phyloP scores from a whole-genome alignment of 2,329 filamentous ascomycete genomes.

The Torrubiella hemipterigena region DNA sequence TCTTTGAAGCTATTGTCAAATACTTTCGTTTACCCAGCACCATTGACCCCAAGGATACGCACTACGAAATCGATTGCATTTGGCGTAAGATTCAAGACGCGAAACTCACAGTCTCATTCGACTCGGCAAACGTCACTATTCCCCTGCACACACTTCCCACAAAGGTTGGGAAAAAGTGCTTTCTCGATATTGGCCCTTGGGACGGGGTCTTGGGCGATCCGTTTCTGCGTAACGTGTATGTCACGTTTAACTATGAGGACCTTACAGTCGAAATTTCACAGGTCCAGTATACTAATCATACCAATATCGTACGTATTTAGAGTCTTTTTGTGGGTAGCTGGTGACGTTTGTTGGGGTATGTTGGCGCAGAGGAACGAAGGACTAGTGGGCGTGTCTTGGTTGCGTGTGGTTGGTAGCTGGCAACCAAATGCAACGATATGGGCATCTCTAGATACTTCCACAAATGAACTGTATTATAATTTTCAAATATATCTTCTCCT shows the following conservation, averaged over 20 bases:
- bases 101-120: conserved; percentile 3
- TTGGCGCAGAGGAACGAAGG: no score
- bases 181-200: conserved; percentile 1
- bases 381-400: no score
- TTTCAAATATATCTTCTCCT: no score
- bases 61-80: conserved; percentile 7
- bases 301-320: conserved; percentile 8
- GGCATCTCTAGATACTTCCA: no score
- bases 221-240: conserved; percentile 6
- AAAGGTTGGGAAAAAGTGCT: conserved; percentile 4
- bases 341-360: no score
- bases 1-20: conserved; percentile 4
- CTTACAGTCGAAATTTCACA: conserved; percentile 7
- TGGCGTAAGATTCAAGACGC: conserved; percentile 3
- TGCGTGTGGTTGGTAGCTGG: no score
- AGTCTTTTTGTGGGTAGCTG: no score
- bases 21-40: conserved; percentile 4
- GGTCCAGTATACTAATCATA: conserved; percentile 6
- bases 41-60: conserved; percentile 1
- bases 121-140: conserved; percentile 4
- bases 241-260: conserved; percentile 8
- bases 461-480: no score
- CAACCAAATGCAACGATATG: no score
- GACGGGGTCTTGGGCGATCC: conserved; percentile 3
- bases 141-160: conserved; percentile 2